Base-by-base conservation (phyloP, 345 rosid genomes). In the Gossypium ekmanianum region DNA sequence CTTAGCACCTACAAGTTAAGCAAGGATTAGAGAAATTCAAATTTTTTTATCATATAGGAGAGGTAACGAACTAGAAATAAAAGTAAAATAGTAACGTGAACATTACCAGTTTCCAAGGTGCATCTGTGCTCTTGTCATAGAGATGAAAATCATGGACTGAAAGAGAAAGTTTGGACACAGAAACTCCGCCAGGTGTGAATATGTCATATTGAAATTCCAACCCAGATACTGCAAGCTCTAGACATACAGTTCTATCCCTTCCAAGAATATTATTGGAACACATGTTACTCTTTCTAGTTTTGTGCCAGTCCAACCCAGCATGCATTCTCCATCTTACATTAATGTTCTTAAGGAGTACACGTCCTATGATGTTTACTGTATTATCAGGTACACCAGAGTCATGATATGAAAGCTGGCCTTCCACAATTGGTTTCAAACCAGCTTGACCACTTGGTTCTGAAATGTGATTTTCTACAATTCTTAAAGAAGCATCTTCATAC, bases 91-190 rank as follows among this genome's bases (percentile, higher is more conserved):
- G 44, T 61, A 76, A 54, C 51, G 61, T 57, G 20, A 73, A 56
- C 44, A 75, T 87, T 89, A 95, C 99, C 94, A 81, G 82, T 80
- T 77, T 87, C 96, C 94, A 87, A 56, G 99, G 97, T 75, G 97
- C 97, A 77, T 76, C 83, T 80, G 74, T 73, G 84, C 98, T 89
- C 61, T 71, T 74, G 82, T 95, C 99, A 83, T 74, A 90, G 62
- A 95, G 87, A 79, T 90, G 83, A 74, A 95, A 83, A 77, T 95
- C 92, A 81, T 85, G 83, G 73, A 89, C 78, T 58, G 86, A 84
- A 69, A 95, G 87, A 81, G 90, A 87, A 24, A 89, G 82, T 81
- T 85, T 90, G 43, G 98, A 91, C 41, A 87, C 87, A 71, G 84
- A 84, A 78, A 80, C 73, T 78, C 83, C 94, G 73, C 88, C 89